phyloP scores from a whole-genome alignment of 129 eudicot species.

The Glebionis coronaria region DNA sequence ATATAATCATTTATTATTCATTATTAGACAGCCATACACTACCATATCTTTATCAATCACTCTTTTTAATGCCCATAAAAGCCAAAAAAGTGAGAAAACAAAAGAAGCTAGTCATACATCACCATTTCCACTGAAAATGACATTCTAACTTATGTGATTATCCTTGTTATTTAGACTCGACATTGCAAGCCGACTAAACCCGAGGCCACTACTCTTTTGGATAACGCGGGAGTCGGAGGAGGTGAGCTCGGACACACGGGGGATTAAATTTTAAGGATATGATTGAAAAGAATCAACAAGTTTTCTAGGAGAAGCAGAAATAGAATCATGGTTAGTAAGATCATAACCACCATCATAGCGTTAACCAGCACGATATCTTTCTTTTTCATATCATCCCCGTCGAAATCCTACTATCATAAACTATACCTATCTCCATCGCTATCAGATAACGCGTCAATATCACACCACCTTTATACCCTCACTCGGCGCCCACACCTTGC shows the following conservation, averaged over 20 bases:
- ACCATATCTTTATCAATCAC: conserved; percentile 11
- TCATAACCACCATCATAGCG: conserved; percentile 36
- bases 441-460: conserved; percentile 52
- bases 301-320: background rate
- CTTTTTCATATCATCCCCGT: conserved; percentile 30
- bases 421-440: conserved; percentile 46
- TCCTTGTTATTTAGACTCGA: too few relatives aligned
- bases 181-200: too few relatives aligned
- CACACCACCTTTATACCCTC: conserved; percentile 66
- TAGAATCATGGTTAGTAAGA: conserved; percentile 26
- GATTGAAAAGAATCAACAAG: background rate
- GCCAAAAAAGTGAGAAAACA: background rate
- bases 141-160: background rate
- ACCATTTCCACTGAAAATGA: conserved; percentile 18
- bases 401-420: conserved; percentile 46
- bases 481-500: conserved; percentile 81
- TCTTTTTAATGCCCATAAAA: background rate
- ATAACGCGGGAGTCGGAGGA: too few relatives aligned
- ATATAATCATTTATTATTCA: background rate
- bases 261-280: conserved; percentile 13
- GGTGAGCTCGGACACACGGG: too few relatives aligned
- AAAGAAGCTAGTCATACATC: conserved; percentile 2
- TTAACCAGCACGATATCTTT: conserved; percentile 44
- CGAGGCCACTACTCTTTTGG: too few relatives aligned
- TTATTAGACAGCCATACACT: conserved; percentile 19